These are phyloP conservation scores for Stagonosporopsis tanaceti DNA, from an alignment of 2,329 filamentous ascomycete species.

Conservation along the genomic window DNA sequence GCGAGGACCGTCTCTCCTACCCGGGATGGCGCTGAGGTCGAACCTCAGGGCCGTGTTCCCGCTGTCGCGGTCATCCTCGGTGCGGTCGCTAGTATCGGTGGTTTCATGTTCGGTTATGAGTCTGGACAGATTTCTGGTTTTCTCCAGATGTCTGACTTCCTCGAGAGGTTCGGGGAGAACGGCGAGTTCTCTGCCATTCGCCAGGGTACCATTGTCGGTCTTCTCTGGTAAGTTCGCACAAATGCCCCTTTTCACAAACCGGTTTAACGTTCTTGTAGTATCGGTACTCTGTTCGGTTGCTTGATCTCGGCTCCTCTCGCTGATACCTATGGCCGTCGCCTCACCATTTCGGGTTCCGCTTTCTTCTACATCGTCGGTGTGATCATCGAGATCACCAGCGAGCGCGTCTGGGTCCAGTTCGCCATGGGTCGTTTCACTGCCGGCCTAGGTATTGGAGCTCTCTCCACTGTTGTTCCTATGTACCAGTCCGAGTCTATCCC, in stretches of 20 bases:
- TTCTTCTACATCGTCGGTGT: conserved; percentile 71
- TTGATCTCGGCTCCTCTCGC: conserved; percentile 66
- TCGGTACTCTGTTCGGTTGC: conserved; percentile 77
- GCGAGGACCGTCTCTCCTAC: conserved; percentile 32
- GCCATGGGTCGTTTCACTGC: conserved; percentile 69
- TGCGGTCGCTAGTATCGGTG: conserved; percentile 44
- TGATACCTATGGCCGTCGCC: conserved; percentile 67
- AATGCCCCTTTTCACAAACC: background rate
- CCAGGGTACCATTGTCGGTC: conserved; percentile 47
- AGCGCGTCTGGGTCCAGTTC: conserved; percentile 68
- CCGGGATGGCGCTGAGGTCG: conserved; percentile 16
- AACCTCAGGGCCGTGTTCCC: conserved; percentile 36
- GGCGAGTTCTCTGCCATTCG: conserved; percentile 44
- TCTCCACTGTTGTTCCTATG: conserved; percentile 66
- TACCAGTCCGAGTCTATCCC: conserved; percentile 74
- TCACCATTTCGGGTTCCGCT: conserved; percentile 68
- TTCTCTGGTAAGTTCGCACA: conserved; percentile 39
- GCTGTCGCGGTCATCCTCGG: conserved; percentile 41
- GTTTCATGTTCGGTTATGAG: conserved; percentile 48
- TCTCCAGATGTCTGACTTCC: conserved; percentile 47
- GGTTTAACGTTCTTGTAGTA: conserved; percentile 39
- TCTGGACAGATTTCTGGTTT: conserved; percentile 43
- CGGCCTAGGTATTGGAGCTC: conserved; percentile 70
- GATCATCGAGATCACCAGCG: conserved; percentile 70
- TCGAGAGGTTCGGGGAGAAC: conserved; percentile 43